These are phyloP conservation scores for Apophysomyces ossiformis DNA, from an alignment of 371 early-diverging fungal species.

Conservation along the genomic window DNA sequence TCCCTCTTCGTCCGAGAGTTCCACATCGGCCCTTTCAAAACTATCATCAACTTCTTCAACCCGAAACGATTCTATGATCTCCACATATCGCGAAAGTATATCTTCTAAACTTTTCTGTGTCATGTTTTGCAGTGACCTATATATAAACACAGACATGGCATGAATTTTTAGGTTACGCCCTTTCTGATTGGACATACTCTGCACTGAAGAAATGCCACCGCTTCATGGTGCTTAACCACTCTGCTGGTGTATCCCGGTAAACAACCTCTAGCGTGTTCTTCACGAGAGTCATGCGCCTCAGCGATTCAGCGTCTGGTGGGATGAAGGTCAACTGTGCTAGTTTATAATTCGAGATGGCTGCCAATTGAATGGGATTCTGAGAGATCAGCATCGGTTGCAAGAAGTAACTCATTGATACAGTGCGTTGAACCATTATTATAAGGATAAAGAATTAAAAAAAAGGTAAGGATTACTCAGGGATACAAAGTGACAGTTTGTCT, in stretches of 20 bases:
- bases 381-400: constrained; percentile 2
- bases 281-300: constrained; percentile 29
- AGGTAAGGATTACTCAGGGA: constrained; percentile 9
- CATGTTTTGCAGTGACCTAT: constrained; percentile 4
- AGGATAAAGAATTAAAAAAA: background rate
- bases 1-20: constrained; percentile 15
- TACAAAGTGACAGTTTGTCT: constrained; percentile 7
- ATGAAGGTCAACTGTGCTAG: constrained; percentile 33
- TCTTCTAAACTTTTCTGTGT: constrained; percentile 17
- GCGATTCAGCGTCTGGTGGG: constrained; percentile 21
- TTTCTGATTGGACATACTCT: constrained; percentile 24
- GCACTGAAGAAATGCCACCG: constrained; percentile 35
- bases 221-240: constrained; percentile 24
- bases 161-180: constrained; percentile 13
- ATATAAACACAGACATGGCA: constrained; percentile 1
- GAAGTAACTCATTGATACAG: background rate
- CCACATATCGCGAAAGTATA: constrained; percentile 16
- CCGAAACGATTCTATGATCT: background rate
- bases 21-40: background rate
- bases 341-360: constrained; percentile 38
- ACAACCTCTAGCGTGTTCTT: constrained; percentile 28
- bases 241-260: constrained; percentile 24
- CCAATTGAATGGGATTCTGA: constrained; percentile 27
- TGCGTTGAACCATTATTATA: constrained; percentile 2
- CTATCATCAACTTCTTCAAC: background rate